Evolutionary conservation across 495 filamentous ascomycete species (phyloP), one percentile per base, ranked within the genome.

Genomic region (Penicillium paxilli): DNA sequence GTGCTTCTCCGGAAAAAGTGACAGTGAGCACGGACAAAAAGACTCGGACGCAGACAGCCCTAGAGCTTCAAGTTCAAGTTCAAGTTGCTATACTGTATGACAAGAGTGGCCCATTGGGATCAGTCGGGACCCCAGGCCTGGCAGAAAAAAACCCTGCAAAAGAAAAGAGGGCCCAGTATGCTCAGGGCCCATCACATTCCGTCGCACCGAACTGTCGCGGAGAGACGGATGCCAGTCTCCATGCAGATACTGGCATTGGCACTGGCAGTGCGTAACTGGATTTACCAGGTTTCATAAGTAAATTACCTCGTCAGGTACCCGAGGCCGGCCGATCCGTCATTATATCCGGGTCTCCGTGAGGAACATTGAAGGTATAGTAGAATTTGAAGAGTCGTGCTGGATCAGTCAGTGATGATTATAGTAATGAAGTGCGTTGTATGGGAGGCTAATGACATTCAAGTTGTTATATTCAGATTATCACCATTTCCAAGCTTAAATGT

Each of bases 331-430:
- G 40, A 14, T n/a, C n/a, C n/a, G 35, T 38, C 11, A 12, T 16
- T 48, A 62, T 59, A 62, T 65, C 59, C 59, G 59, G 22, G 45
- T 47, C 50, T 54, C 23, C 46, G 37, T 54, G 57, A n/a, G n/a
- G n/a, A n/a, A n/a, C n/a, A n/a, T n/a, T n/a, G n/a, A n/a, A n/a
- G n/a, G n/a, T n/a, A n/a, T n/a, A n/a, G n/a, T n/a, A n/a, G n/a
- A n/a, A 40, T 50, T 52, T 44, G 41, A 58, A 35, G 24, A 59
- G 32, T 51, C 22, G 11, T 6, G 4, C 26, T 28, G 26, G 1
- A 2, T 32, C 3, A 32, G 14, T 9, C 7, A 28, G 26, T n/a
- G n/a, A n/a, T n/a, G n/a, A n/a, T n/a, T n/a, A n/a, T n/a, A n/a
- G n/a, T n/a, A n/a, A n/a, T n/a, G n/a, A n/a, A n/a, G n/a, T n/a